Evolutionary conservation across 345 rosid genomes (phyloP), one percentile per base, ranked within the genome.

Genomic region (Streptanthus diversifolius): DNA sequence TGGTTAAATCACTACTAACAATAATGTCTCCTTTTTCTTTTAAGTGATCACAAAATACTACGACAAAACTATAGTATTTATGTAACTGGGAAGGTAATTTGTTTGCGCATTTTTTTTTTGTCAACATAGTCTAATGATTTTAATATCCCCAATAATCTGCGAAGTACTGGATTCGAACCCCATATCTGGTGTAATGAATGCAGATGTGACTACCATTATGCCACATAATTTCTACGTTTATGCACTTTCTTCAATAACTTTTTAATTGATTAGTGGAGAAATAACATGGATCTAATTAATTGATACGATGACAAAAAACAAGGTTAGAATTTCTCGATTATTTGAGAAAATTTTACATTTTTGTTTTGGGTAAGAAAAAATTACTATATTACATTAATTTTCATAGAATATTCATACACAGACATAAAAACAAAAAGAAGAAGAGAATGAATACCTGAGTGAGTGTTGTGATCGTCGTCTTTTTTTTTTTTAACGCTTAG

Each of bases 271-370:
- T 30, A 47, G 1, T 21, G 15, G 6, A 9, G 48, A 51, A 36
- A 51, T 2, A 1, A 57, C 7, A 58, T 33, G 8, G 18, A 45
- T 35, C 8, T 32, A 58, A 57, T 21, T 41, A 53, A 18, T 13
- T 10, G 7, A 3, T 32, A 17, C 7, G 14, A 56, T 5, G 14
- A 37, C 8, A 68, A 54, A 3, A 0, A 1, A 13, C 7, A 10
- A 14, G 7, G 12, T 45, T 8, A 2, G 12, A 66, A 10, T 14
- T 49, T 35, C 40, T 48, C 9, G 15, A 22, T 71, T 35, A 60
- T 60, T 68, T 7, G 8, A 33, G 29, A 52, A 12, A 63, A 64
- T 64, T 72, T 6, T 73, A 65, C 66, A 73, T 15, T 53, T 8
- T 45, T n/a, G n/a, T 8, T 22, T 11, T 44, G 49, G 14, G 25